Evolutionary conservation across 2,329 filamentous ascomycete genomes (phyloP).

Genomic region (Trichocomaceae sp.): DNA sequence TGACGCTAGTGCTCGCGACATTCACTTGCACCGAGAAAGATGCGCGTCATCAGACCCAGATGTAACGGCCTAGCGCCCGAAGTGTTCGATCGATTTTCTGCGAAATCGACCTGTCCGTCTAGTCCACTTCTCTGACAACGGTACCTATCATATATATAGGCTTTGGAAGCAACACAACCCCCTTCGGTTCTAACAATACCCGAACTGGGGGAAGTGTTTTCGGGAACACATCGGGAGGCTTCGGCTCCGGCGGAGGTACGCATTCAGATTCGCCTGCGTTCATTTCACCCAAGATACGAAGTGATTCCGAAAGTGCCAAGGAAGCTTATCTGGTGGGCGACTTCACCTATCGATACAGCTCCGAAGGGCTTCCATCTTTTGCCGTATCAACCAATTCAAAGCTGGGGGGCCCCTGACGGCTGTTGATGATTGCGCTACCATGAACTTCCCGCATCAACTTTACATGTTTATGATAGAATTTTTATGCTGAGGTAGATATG

Average conservation of each 20-base stretch:
- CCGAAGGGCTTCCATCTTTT: background rate
- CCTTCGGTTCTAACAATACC: constrained; percentile 31
- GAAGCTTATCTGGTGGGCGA: background rate
- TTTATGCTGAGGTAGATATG: background rate
- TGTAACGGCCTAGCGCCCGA: constrained; percentile 13
- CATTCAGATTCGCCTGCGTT: constrained; percentile 16
- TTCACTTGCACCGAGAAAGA: background rate
- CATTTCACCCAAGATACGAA: background rate
- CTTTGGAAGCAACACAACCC: constrained; percentile 34
- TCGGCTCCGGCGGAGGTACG: constrained; percentile 40
- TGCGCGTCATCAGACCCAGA: background rate
- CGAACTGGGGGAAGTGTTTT: constrained; percentile 28
- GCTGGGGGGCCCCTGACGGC: background rate
- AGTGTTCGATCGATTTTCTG: constrained; percentile 24
- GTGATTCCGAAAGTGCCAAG: background rate
- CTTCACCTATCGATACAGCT: background rate
- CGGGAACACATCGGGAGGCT: constrained; percentile 34
- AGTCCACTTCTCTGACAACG: constrained; percentile 34
- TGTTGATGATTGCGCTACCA: constrained; percentile 2
- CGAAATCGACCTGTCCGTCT: constrained; percentile 28
- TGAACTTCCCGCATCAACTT: background rate
- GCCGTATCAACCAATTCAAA: background rate
- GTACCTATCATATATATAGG: constrained; percentile 32
- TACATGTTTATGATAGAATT: background rate
- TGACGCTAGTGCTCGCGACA: constrained; percentile 26